A percentile compares a stretch with the other conserved stretches of the same genome.
Evolutionary conservation across 495 filamentous ascomycete genomes (phyloP).

Genomic region (Cetradonia linearis): DNA sequence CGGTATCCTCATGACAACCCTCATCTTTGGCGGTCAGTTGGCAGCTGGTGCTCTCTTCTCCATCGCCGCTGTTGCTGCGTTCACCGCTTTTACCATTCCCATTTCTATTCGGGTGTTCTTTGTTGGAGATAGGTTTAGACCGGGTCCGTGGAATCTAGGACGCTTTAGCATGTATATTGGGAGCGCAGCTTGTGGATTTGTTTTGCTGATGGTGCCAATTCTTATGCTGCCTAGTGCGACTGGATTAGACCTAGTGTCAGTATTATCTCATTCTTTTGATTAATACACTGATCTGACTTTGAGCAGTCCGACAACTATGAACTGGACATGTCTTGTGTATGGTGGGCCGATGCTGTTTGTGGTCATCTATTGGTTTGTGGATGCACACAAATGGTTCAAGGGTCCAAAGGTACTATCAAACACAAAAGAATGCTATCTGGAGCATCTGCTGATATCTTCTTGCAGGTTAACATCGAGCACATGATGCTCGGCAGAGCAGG

Average conservation of each 20-base stretch:
- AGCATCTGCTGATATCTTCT: background rate
- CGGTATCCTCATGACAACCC: constrained; percentile 52
- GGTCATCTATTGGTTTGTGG: constrained; percentile 59
- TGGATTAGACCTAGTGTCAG: constrained; percentile 45
- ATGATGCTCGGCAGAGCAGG: constrained; percentile 22
- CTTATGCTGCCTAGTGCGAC: constrained; percentile 56
- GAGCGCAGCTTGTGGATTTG: constrained; percentile 49
- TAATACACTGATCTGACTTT: constrained; percentile 8
- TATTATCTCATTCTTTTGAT: constrained; percentile 14
- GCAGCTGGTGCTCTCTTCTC: constrained; percentile 68
- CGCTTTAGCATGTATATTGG: constrained; percentile 52
- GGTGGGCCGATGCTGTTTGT: constrained; percentile 56
- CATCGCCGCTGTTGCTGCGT: constrained; percentile 66
- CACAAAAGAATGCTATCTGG: background rate
- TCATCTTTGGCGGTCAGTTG: constrained; percentile 56
- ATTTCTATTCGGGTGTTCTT: constrained; percentile 68
- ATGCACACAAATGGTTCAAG: constrained; percentile 66
- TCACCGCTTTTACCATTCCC: constrained; percentile 63
- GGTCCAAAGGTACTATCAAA: constrained; percentile 47
- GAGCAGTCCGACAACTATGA: constrained; percentile 41
- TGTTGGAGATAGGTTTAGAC: constrained; percentile 57
- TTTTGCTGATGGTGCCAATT: constrained; percentile 64
- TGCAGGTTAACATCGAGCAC: constrained; percentile 25
- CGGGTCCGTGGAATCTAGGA: constrained; percentile 68
- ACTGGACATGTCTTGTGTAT: constrained; percentile 69